Evolutionary conservation across 176 grass and related monocot genomes (phyloP).

Genomic region (Oryza glaberrima): DNA sequence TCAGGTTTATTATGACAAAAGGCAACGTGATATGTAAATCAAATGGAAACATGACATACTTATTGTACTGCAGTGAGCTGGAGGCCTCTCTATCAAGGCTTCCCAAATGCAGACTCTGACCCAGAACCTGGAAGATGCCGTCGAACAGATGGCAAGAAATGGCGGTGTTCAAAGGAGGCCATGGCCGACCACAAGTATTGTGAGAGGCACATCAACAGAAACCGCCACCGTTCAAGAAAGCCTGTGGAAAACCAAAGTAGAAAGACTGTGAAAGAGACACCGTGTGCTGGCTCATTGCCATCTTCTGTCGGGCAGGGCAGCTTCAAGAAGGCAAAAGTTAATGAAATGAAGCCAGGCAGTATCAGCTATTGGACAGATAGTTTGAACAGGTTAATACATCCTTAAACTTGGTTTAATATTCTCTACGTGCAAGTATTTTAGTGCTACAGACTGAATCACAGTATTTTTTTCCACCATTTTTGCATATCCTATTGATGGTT

Average conservation of each 20-base stretch:
- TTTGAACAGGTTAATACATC: conserved; percentile 47
- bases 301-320: conserved; percentile 38
- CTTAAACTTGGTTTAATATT: conserved; percentile 4
- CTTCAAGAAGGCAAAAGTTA: conserved; percentile 58
- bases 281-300: conserved; percentile 30
- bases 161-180: conserved; percentile 91
- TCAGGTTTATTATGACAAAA: neutral
- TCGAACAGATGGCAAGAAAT: conserved; percentile 98
- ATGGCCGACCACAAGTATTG: conserved; percentile 97
- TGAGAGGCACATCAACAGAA: conserved; percentile 94
- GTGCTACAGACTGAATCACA: neutral
- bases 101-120: conserved; percentile 65
- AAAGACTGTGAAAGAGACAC: conserved; percentile 49
- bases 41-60: conserved; percentile 19
- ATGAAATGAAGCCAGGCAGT: conserved; percentile 37
- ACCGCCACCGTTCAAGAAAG: conserved; percentile 99
- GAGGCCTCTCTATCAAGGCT: conserved; percentile 67
- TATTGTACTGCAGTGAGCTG: conserved; percentile 60
- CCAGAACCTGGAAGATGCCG: conserved; percentile 92
- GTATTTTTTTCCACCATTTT: neutral
- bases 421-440: neutral
- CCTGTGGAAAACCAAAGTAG: conserved; percentile 92
- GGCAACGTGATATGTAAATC: conserved; percentile 7
- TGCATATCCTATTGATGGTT: neutral
- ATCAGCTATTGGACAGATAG: conserved; percentile 50